phyloP scores from a whole-genome alignment of 495 filamentous ascomycete species.

The Penicillium maclennaniae region DNA sequence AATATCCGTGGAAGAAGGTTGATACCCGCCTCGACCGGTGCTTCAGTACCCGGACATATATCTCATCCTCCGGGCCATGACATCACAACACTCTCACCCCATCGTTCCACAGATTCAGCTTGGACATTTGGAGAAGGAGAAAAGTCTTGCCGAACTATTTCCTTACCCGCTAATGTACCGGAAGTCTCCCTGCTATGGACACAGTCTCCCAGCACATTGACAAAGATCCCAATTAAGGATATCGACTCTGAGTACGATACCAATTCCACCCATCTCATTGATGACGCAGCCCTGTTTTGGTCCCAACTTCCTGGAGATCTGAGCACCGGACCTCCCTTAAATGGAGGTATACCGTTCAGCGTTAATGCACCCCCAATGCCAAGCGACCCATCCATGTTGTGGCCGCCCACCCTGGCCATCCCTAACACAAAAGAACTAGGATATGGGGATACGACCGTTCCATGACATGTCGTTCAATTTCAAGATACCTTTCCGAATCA shows the following conservation, averaged over 20 bases:
- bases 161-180: neutral
- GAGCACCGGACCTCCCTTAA: neutral
- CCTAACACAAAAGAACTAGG: neutral
- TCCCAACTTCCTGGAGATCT: constrained; percentile 4
- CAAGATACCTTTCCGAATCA: constrained; percentile 1
- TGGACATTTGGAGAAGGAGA: neutral
- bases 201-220: neutral
- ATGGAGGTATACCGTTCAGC: neutral
- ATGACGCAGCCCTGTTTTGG: constrained; percentile 14
- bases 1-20: neutral
- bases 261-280: neutral
- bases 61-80: neutral
- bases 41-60: neutral
- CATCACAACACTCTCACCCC: neutral
- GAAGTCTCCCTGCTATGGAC: constrained; percentile 5
- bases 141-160: neutral
- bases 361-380: neutral
- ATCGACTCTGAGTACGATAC: neutral
- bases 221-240: constrained; percentile 5
- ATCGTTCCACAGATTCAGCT: neutral
- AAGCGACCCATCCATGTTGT: neutral
- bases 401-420: neutral
- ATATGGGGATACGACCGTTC: neutral
- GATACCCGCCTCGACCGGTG: neutral
- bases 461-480: neutral